Evolutionary conservation across 495 filamentous ascomycete genomes (phyloP).

Genomic region (Endocarpon pusillum): DNA sequence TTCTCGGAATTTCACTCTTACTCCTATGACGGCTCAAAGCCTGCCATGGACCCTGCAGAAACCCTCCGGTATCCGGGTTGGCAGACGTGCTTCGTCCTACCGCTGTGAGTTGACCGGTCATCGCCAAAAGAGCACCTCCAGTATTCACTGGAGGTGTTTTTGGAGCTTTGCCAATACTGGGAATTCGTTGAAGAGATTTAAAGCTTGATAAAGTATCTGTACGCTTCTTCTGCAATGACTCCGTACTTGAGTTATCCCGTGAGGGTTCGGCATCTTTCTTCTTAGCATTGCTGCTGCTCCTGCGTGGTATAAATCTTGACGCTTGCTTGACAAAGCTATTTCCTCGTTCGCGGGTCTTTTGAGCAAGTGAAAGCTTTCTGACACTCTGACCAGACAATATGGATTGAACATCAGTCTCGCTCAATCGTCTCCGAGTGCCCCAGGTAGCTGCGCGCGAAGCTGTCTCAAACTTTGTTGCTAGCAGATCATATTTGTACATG

Average conservation of each 20-base stretch:
- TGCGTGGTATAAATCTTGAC: constrained; percentile 29
- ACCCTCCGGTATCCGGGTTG: constrained; percentile 35
- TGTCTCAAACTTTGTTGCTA: constrained; percentile 27
- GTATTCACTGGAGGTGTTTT: constrained; percentile 46
- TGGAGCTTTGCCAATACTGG: constrained; percentile 39
- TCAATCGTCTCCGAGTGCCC: constrained; percentile 43
- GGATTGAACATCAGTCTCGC: constrained; percentile 42
- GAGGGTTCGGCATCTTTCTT: constrained; percentile 27
- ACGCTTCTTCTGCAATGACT: constrained; percentile 6
- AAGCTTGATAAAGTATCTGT: constrained; percentile 14
- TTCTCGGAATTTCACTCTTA: constrained; percentile 50
- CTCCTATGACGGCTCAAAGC: constrained; percentile 47
- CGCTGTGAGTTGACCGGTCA: constrained; percentile 42
- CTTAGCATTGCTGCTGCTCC: constrained; percentile 30
- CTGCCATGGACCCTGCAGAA: constrained; percentile 27
- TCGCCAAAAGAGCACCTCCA: constrained; percentile 37
- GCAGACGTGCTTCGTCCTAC: constrained; percentile 47
- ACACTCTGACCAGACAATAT: constrained; percentile 37
- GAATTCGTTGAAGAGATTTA: constrained; percentile 24
- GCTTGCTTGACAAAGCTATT: constrained; percentile 27
- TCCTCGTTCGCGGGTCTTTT: constrained; percentile 21
- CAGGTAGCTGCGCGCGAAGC: constrained; percentile 53
- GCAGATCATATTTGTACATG: constrained; percentile 26
- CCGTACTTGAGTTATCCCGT: constrained; percentile 11
- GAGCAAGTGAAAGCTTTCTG: constrained; percentile 40